Conservation (phyloP, 208 protist species). For the Trypanosomatidae sp. region DNA sequence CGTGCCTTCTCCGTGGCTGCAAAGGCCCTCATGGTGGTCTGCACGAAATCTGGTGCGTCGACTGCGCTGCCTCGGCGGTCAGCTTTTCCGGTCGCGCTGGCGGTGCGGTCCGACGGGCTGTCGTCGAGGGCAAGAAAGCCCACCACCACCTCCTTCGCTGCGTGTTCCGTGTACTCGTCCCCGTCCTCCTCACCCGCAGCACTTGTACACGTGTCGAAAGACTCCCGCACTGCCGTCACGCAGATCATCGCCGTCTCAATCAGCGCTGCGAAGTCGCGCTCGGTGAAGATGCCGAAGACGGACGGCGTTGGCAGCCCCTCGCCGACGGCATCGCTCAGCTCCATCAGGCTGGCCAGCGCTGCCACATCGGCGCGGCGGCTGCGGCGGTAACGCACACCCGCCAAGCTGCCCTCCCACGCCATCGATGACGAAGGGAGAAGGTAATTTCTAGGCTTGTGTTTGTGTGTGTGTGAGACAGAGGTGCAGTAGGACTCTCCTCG, state of each 20-base stretch:
- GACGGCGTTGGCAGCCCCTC: conserved; percentile 38
- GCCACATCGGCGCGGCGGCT: conserved; percentile 42
- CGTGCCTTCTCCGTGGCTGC: no score
- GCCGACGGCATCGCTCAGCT: conserved; percentile 29
- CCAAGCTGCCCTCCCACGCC: conserved; percentile 9
- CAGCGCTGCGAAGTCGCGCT: conserved; percentile 38
- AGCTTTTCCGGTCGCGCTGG: background rate
- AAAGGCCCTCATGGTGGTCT: conserved; percentile 5
- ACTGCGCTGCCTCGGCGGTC: background rate
- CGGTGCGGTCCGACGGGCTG: background rate
- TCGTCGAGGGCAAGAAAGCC: conserved; percentile 58
- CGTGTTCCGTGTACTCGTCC: no score
- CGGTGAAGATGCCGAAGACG: conserved; percentile 37
- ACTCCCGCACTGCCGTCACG: conserved; percentile 51
- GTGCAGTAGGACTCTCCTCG: no score
- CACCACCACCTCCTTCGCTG: conserved; percentile 30
- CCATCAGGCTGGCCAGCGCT: conserved; percentile 35
- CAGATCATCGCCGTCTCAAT: conserved; percentile 70
- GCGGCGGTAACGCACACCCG: conserved; percentile 48
- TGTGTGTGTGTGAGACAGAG: no score
- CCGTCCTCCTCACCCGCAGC: background rate
- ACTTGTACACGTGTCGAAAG: no score
- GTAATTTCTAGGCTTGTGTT: no score
- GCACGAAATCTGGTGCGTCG: background rate
- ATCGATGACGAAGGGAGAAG: background rate